These are phyloP conservation scores for Rhytidiadelphus loreus DNA, from an alignment of 225 moss, liverwort and hornwort species.

Conservation along the genomic window DNA sequence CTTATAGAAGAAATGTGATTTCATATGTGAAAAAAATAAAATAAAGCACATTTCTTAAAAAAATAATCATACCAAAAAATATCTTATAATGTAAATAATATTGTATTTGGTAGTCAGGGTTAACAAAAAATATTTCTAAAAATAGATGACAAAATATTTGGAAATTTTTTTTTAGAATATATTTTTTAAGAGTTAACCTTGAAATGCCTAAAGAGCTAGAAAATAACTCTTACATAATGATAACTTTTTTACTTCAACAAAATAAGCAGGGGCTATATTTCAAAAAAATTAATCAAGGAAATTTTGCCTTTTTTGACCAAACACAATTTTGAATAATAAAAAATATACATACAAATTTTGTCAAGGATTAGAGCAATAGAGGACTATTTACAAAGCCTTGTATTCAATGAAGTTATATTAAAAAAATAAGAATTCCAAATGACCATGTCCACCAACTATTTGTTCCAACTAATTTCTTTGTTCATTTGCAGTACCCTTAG, in stretches of 20 bases:
- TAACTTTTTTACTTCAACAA: not conserved
- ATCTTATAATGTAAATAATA: not conserved
- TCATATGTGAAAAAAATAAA: not conserved
- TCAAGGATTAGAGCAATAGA: not conserved
- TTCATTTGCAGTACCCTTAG: not conserved
- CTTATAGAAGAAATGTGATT: not conserved
- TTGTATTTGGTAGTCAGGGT: not conserved
- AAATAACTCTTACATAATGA: not conserved
- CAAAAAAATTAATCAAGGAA: not conserved
- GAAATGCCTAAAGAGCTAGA: not conserved
- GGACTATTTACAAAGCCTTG: not conserved
- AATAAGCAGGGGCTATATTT: not conserved
- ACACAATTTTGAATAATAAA: not conserved
- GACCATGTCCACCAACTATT: not conserved
- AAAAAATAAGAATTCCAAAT: not conserved
- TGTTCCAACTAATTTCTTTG: not conserved
- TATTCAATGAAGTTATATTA: not conserved
- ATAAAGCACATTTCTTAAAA: not conserved
- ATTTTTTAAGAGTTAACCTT: not conserved
- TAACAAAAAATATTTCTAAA: not conserved
- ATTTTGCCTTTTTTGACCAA: not conserved
- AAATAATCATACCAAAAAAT: not conserved
- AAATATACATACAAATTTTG: not conserved
- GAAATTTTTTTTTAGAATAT: not conserved
- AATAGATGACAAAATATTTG: not conserved